Evolutionary conservation across 345 rosid genomes (phyloP).

Genomic region (Durio zibethinus): DNA sequence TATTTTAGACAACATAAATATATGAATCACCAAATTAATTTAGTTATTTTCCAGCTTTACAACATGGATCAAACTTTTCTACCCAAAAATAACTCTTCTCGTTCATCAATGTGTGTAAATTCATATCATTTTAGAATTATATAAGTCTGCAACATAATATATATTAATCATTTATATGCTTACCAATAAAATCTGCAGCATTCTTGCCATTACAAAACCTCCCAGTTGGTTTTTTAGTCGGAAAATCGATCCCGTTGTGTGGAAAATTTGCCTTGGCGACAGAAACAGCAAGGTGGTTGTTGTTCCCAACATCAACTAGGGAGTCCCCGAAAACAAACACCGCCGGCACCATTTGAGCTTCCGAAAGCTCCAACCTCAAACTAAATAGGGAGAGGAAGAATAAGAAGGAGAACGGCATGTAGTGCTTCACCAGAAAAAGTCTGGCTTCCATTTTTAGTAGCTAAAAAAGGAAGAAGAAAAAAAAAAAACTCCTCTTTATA

Average conservation of each 20-base stretch:
- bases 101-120: too few relatives aligned
- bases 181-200: constrained; percentile 18
- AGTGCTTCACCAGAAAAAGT: background rate
- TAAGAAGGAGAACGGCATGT: background rate
- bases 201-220: constrained; percentile 59
- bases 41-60: too few relatives aligned
- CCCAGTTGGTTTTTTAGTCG: constrained; percentile 40
- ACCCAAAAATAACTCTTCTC: too few relatives aligned
- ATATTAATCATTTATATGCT: background rate
- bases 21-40: too few relatives aligned
- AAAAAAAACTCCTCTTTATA: background rate
- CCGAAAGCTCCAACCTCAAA: background rate
- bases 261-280: constrained; percentile 44
- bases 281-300: constrained; percentile 36
- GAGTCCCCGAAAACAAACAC: constrained; percentile 58
- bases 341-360: constrained; percentile 36
- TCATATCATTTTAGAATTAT: too few relatives aligned
- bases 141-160: background rate
- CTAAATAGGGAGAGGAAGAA: background rate
- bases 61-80: too few relatives aligned
- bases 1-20: too few relatives aligned
- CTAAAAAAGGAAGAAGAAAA: background rate
- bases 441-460: background rate
- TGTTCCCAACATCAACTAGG: constrained; percentile 54
- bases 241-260: constrained; percentile 54